A percentile compares a stretch with the other conserved stretches of the same genome.
Conservation (phyloP, 805 yeast species). For the Saccharomyces kudriavzevii region DNA sequence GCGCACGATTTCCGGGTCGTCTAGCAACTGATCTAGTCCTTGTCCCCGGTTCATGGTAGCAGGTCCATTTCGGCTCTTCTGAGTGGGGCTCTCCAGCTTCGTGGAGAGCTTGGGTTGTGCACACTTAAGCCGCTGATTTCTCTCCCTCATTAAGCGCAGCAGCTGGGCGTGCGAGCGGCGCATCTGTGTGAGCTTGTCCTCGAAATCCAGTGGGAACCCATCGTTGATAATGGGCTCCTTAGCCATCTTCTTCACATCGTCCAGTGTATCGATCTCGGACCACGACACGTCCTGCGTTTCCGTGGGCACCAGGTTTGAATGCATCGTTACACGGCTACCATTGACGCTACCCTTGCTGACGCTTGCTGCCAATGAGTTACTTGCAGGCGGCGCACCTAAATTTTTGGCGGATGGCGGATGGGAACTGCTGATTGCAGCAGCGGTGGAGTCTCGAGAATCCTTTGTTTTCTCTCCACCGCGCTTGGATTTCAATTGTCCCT, state of each 20-base stretch:
- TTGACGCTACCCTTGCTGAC: not conserved
- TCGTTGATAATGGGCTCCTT: conserved; percentile 36
- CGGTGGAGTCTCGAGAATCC: not conserved
- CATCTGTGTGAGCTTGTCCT: conserved; percentile 36
- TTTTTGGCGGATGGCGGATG: not conserved
- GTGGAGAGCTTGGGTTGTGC: conserved; percentile 4
- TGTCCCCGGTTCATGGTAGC: not conserved
- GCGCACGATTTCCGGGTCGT: conserved; percentile 1
- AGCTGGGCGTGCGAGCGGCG: conserved; percentile 49
- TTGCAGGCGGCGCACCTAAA: not conserved
- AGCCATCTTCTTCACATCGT: conserved; percentile 64
- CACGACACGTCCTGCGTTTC: conserved; percentile 51
- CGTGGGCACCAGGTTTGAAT: not conserved
- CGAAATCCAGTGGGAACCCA: conserved; percentile 36
- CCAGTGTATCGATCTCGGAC: conserved; percentile 81
- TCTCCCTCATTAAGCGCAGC: conserved; percentile 28
- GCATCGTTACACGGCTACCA: conserved; percentile 18
- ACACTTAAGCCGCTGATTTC: conserved; percentile 11
- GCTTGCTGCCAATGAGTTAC: not conserved
- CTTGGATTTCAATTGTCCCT: not conserved
- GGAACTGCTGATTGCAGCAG: not conserved
- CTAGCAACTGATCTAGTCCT: not conserved
- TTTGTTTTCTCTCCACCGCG: not conserved
- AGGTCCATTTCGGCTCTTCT: not conserved
- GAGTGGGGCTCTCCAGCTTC: conserved; percentile 4